Percentiles rank a stretch among this genome's conserved stretches.
These are phyloP conservation scores for Tetrapisispora nanseiensis DNA, from an alignment of 805 yeast species.

Conservation along the genomic window DNA sequence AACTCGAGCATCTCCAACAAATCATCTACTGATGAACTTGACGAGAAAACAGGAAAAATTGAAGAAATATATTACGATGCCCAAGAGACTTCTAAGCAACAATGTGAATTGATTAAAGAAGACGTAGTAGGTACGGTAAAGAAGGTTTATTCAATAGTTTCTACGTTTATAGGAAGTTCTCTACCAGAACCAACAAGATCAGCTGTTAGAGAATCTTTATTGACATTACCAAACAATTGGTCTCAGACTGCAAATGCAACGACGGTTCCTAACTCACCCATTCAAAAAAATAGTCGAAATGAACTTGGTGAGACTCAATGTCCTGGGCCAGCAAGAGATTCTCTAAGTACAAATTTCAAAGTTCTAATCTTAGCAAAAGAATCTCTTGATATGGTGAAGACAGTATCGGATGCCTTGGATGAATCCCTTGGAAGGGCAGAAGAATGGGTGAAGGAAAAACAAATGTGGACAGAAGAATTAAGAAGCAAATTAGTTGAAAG, in stretches of 20 bases:
- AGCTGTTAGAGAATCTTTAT: constrained; percentile 67
- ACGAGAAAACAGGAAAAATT: constrained; percentile 17
- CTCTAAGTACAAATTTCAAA: constrained; percentile 50
- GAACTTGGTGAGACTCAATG: background rate
- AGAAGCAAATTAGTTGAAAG: constrained; percentile 12
- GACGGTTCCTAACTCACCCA: constrained; percentile 3
- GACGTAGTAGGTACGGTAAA: constrained; percentile 85
- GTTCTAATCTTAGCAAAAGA: constrained; percentile 80
- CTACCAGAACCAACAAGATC: constrained; percentile 70
- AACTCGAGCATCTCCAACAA: too few species aligned
- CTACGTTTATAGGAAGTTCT: constrained; percentile 71
- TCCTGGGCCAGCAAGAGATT: too few species aligned
- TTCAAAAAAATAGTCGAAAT: background rate
- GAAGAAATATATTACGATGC: too few species aligned
- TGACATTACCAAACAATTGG: constrained; percentile 70
- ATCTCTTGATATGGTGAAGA: constrained; percentile 75
- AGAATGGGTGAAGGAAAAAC: constrained; percentile 56
- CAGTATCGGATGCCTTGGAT: constrained; percentile 74
- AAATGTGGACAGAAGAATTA: constrained; percentile 27
- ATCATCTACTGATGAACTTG: constrained; percentile 11
- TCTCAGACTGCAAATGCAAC: constrained; percentile 33
- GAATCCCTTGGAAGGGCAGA: constrained; percentile 81
- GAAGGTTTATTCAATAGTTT: constrained; percentile 75
- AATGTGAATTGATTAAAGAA: constrained; percentile 44
- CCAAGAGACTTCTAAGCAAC: constrained; percentile 20